Evolutionary conservation across 768 basidiomycete genomes (phyloP).

Genomic region (Pisolithus sp.): DNA sequence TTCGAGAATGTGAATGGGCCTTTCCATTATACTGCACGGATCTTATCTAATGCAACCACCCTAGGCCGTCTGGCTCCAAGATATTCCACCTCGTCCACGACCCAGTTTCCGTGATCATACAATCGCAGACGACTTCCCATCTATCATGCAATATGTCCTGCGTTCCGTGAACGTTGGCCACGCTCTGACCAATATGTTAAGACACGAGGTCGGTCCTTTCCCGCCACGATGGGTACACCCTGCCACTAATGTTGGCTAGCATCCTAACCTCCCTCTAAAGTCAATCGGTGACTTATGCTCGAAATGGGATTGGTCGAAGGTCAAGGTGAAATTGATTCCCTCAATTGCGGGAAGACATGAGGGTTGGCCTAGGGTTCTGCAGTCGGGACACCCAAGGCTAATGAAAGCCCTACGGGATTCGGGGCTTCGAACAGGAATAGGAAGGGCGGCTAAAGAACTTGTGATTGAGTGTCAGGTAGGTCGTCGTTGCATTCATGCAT

Average conservation of each 20-base stretch:
- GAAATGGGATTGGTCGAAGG: constrained; percentile 78
- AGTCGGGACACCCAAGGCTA: constrained; percentile 67
- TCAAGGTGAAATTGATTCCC: constrained; percentile 66
- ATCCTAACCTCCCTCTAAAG: constrained; percentile 56
- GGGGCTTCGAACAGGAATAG: constrained; percentile 49
- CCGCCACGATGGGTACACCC: not conserved
- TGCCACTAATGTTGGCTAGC: constrained; percentile 32
- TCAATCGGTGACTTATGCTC: constrained; percentile 55
- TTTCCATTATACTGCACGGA: not conserved
- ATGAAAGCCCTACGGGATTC: constrained; percentile 64
- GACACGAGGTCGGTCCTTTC: constrained; percentile 37
- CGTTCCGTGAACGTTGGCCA: constrained; percentile 54
- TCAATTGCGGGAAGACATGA: constrained; percentile 85
- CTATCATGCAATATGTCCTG: constrained; percentile 50
- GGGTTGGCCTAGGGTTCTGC: constrained; percentile 58
- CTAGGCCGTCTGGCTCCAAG: constrained; percentile 84
- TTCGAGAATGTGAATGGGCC: constrained; percentile 72
- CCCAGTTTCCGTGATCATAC: constrained; percentile 27
- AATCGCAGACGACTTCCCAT: constrained; percentile 47
- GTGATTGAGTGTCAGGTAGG: constrained; percentile 76
- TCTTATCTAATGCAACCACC: not conserved
- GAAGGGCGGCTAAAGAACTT: constrained; percentile 45
- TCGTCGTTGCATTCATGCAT: too few relatives aligned
- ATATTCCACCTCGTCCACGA: constrained; percentile 48
- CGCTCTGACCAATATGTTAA: constrained; percentile 49